These are phyloP conservation scores for Debaryomyces sp. DNA, from an alignment of 1,139 yeast species.

Conservation along the genomic window DNA sequence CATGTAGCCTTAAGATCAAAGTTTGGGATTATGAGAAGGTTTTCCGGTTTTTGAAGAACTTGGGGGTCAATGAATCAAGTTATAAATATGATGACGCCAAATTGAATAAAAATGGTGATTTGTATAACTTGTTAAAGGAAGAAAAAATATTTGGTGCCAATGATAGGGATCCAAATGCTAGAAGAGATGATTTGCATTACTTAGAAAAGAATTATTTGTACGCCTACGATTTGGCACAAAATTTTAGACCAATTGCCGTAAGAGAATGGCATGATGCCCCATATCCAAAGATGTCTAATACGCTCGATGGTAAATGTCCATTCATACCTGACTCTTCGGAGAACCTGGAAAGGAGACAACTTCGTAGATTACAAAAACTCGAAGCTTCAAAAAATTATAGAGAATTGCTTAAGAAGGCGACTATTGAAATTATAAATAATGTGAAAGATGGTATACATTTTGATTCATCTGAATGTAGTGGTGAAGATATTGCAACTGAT, in stretches of 20 bases:
- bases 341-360: conserved; percentile 39
- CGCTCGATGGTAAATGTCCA: conserved; percentile 73
- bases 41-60: conserved; percentile 71
- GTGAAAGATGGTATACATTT: conserved; percentile 27
- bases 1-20: conserved; percentile 62
- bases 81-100: conserved; percentile 14
- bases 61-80: conserved; percentile 50
- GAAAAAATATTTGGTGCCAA: conserved; percentile 86
- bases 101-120: conserved; percentile 27
- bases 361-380: conserved; percentile 42
- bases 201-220: conserved; percentile 69
- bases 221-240: conserved; percentile 79
- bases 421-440: conserved; percentile 34
- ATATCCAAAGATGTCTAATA: conserved; percentile 47
- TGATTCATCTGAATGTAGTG: conserved; percentile 23
- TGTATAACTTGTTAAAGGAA: conserved; percentile 73
- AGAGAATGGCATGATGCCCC: conserved; percentile 71
- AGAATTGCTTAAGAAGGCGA: conserved; percentile 37
- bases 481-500: conserved; percentile 29
- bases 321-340: conserved; percentile 55
- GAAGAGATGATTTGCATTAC: conserved; percentile 81
- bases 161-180: conserved; percentile 86
- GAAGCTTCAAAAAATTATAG: conserved; percentile 46
- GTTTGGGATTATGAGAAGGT: conserved; percentile 92
- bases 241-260: conserved; percentile 77